A percentile compares a stretch with the other conserved stretches of the same genome.
Conservation (phyloP, 1,284 basidiomycete species). For the Tylopilus orsonianus region DNA sequence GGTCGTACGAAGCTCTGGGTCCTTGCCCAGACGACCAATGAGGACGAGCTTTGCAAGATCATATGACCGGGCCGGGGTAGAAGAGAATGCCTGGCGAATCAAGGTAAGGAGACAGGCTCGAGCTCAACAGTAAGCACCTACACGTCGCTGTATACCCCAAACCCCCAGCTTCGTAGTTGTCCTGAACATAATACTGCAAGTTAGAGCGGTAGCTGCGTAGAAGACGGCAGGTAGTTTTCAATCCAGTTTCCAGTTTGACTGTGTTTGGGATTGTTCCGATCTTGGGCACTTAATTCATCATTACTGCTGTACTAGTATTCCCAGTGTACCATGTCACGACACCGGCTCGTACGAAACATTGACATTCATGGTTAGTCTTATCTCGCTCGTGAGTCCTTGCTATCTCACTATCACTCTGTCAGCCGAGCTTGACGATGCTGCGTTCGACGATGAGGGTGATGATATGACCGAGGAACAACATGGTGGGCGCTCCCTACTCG, state of each 20-base stretch:
- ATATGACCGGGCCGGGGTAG: slow-evolving; percentile 48
- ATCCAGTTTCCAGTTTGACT: too few species aligned
- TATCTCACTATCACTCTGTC: slow-evolving; percentile 7
- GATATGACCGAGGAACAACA: slow-evolving; percentile 72
- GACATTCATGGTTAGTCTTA: slow-evolving; percentile 72
- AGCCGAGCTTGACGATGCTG: slow-evolving; percentile 80
- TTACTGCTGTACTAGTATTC: not conserved
- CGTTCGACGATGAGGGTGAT: slow-evolving; percentile 67
- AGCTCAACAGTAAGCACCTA: slow-evolving; percentile 32
- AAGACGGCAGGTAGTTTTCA: too few species aligned
- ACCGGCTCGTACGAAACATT: slow-evolving; percentile 88
- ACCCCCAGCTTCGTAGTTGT: slow-evolving; percentile 44
- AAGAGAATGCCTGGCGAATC: slow-evolving; percentile 64
- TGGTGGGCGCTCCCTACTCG: slow-evolving; percentile 42
- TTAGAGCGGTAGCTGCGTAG: not conserved
- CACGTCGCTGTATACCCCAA: slow-evolving; percentile 46
- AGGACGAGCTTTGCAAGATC: slow-evolving; percentile 76
- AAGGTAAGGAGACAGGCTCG: not conserved
- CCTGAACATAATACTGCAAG: slow-evolving; percentile 42
- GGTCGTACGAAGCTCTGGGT: slow-evolving; percentile 67
- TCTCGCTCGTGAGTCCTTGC: slow-evolving; percentile 8
- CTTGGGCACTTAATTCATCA: not conserved
- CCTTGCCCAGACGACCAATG: slow-evolving; percentile 68
- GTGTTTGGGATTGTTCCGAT: slow-evolving; percentile 20
- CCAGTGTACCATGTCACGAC: slow-evolving; percentile 68